phyloP scores from a whole-genome alignment of 306 rosid genomes.

The Fragaria iinumae region DNA sequence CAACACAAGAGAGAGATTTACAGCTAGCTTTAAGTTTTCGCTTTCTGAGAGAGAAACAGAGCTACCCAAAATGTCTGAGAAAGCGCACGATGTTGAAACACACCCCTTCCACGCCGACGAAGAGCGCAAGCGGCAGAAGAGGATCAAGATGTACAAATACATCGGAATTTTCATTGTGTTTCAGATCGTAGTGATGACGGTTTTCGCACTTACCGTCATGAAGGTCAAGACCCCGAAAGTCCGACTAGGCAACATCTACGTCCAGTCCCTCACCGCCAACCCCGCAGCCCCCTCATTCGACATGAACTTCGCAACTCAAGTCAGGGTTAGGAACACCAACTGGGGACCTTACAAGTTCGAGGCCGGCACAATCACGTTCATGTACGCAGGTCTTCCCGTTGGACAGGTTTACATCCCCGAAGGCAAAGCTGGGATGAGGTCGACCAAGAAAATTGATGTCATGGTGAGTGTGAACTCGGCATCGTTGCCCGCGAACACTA shows the following conservation, averaged over 20 bases:
- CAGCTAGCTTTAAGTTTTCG: background rate
- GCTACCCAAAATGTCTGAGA: conserved; percentile 20
- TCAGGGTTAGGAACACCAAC: conserved; percentile 29
- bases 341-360: conserved; percentile 31
- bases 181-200: background rate
- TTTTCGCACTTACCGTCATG: conserved; percentile 8
- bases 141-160: conserved; percentile 14
- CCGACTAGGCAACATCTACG: conserved; percentile 1
- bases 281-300: conserved; percentile 17
- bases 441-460: conserved; percentile 29
- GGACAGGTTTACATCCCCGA: conserved; percentile 23
- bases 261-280: conserved; percentile 4
- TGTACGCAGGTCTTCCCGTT: conserved; percentile 13
- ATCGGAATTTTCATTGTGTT: conserved; percentile 6
- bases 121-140: conserved; percentile 12
- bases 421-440: conserved; percentile 22
- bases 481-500: background rate
- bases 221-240: conserved; percentile 12
- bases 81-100: background rate
- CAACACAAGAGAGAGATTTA: background rate
- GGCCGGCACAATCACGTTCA: conserved; percentile 13
- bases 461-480: conserved; percentile 23
- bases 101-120: background rate
- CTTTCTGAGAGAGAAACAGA: background rate
- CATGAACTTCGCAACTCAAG: conserved; percentile 25